Evolutionary conservation across 2,329 filamentous ascomycete species (phyloP), one percentile per base, ranked within the genome.

Genomic region (Aspergillus aculeatinus): DNA sequence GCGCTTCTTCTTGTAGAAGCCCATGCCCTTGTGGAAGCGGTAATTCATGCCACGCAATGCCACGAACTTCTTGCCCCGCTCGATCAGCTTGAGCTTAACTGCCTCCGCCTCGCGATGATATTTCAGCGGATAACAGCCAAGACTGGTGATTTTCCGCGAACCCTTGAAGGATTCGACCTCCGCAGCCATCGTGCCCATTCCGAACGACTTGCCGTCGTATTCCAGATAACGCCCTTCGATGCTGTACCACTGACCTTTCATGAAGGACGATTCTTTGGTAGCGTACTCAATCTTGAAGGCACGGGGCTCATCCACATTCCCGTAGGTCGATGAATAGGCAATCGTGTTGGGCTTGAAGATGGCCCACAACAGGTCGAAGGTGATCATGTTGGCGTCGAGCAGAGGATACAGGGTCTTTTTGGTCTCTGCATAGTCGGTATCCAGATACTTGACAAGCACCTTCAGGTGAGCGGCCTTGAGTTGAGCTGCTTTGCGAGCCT

Each of bases 321-420:
- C 89, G 63, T 96, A 96, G 0, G 90, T 94, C 0, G 86, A 85
- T 0, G 89, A 86, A 72, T 89, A 94, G 1, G 87, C 89, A 21
- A 96, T 84, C 0, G 90, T 92, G 68, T 92, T 90, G 0, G 92
- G 92, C 70, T 95, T 96, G 83, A 90, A 96, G 3, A 96, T 78
- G 0, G 92, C 91, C 92, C 92, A 96, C 1, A 96, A 80, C 2
- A 96, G 82, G 59, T 96, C 91, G 67, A 93, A 96, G 0, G 91
- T 96, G 72, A 96, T 96, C 49, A 92, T 87, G 9, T 91, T 91
- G 33, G 88, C 89, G 64, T 92, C 85, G 2, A 96, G 80, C 77
- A 96, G 86, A 0, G 91, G 90, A 66, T 92, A 89, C 0, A 96
- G 82, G 1, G 88, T 90, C 74, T 92, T 91, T 72, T 94, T 93